These are phyloP conservation scores for Collybiopsis confluens DNA, from an alignment of 768 basidiomycete genomes.

Conservation along the genomic window DNA sequence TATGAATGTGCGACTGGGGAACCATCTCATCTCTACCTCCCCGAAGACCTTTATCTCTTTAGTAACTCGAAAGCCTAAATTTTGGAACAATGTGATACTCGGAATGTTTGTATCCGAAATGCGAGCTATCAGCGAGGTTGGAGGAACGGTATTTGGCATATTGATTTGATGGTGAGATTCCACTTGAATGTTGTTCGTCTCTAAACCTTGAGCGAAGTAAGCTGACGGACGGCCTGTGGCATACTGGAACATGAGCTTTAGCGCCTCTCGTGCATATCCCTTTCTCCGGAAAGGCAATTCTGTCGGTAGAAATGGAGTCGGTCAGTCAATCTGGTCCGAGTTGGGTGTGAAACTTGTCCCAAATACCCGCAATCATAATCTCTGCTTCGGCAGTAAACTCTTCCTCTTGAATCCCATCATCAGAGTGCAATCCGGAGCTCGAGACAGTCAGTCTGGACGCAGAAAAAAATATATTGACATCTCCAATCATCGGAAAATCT, in stretches of 20 bases:
- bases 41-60: slow-evolving; percentile 71
- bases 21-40: slow-evolving; percentile 78
- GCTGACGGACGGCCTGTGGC: slow-evolving; percentile 42
- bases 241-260: slow-evolving; percentile 67
- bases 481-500: slow-evolving; percentile 72
- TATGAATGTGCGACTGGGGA: neutral
- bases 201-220: slow-evolving; percentile 18
- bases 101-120: slow-evolving; percentile 66
- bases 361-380: slow-evolving; percentile 90
- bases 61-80: slow-evolving; percentile 69
- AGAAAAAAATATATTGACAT: slow-evolving; percentile 88
- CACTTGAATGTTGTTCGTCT: slow-evolving; percentile 1
- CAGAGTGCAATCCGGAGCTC: slow-evolving; percentile 19
- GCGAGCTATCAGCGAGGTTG: slow-evolving; percentile 56
- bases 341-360: slow-evolving; percentile 8
- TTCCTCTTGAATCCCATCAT: slow-evolving; percentile 28
- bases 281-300: slow-evolving; percentile 65
- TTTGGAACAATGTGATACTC: slow-evolving; percentile 70
- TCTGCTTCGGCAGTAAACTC: slow-evolving; percentile 77
- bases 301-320: slow-evolving; percentile 21
- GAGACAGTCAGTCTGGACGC: slow-evolving; percentile 26
- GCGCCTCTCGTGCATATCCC: slow-evolving; percentile 60
- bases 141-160: slow-evolving; percentile 38
- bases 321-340: neutral
- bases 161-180: slow-evolving; percentile 18